These are phyloP conservation scores for Calycina marina DNA, from an alignment of 2,329 filamentous ascomycete species.

Conservation along the genomic window DNA sequence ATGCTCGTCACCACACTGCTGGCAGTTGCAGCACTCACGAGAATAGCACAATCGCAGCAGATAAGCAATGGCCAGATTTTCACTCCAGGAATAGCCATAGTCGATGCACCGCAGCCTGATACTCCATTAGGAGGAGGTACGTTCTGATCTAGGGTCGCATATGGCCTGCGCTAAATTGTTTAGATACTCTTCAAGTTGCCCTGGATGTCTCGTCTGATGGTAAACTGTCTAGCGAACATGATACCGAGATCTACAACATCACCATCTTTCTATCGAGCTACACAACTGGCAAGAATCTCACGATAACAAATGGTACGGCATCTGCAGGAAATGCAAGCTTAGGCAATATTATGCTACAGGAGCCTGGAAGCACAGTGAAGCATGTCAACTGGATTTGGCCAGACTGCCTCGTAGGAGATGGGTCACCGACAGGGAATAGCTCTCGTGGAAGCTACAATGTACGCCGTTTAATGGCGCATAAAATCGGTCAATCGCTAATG, in stretches of 20 bases:
- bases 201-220: slow-evolving; percentile 54
- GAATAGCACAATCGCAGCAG: slow-evolving; percentile 30
- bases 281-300: slow-evolving; percentile 48
- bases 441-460: slow-evolving; percentile 48
- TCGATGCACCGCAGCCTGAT: slow-evolving; percentile 50
- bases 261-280: slow-evolving; percentile 54
- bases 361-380: slow-evolving; percentile 55
- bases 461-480: slow-evolving; percentile 1
- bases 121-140: slow-evolving; percentile 48
- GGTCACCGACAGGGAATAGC: slow-evolving; percentile 25
- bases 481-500: background rate
- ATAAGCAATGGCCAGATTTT: slow-evolving; percentile 52
- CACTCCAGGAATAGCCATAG: slow-evolving; percentile 52
- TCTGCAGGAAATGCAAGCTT: slow-evolving; percentile 36
- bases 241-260: slow-evolving; percentile 45
- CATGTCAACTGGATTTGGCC: slow-evolving; percentile 63
- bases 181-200: slow-evolving; percentile 43
- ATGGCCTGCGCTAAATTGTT: slow-evolving; percentile 5
- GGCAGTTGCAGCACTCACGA: too few species aligned
- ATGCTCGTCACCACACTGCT: too few species aligned
- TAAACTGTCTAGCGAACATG: slow-evolving; percentile 42
- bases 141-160: slow-evolving; percentile 15
- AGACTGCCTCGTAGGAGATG: slow-evolving; percentile 48
- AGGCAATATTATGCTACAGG: slow-evolving; percentile 47
- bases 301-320: slow-evolving; percentile 48